Base-by-base conservation (phyloP, 2,329 filamentous ascomycete species). In the Zymoseptoria ardabiliae region DNA sequence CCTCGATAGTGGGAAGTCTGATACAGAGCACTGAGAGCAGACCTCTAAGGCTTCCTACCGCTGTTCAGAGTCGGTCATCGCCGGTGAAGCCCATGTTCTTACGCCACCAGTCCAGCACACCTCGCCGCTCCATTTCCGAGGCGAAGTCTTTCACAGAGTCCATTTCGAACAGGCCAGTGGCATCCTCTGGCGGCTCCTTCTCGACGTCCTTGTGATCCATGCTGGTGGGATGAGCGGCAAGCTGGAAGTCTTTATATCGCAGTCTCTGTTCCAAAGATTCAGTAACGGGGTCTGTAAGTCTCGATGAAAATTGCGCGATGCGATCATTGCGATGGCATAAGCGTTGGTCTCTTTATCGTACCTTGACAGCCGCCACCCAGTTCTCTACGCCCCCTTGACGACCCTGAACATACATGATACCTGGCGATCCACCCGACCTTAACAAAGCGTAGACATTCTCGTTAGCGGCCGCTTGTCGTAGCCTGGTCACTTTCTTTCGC, bases 341-440 rank as follows among this genome's bases (percentile, higher is more conserved):
- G 17, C n/a, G 35, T 5, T 17, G 6, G 17, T 41, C 35, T 41
- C 35, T 13, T 17, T 17, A 50, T 60, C 69, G 10, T 65, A 76
- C 79, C 58, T 88, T 82, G 2, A 90, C 87, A 1, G 77, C 76
- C 10, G 76, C 77, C 4, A 90, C 85, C 88, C 88, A 91, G 13
- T 78, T 76, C 59, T 77, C 78, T 3, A 90, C 82, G 1, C 77
- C 77, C 1, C 69, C 66, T 65, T 82, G 79, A n/a, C 79, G 75
- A 1, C 84, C 83, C 69, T 90, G 86, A 54, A 86, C 88, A 69
- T 91, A 90, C 88, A 92, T 91, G 65, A 92, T 85, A 1, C 89
- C 89, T 0, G 89, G 89, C 22, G 81, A 82, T 1, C 85, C 84
- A 10, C 88, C 87, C 62, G 81, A 85, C 23, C 88, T 82, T 1